Percentiles rank a stretch among this genome's conserved stretches.
Evolutionary conservation across 257 asterid species (phyloP).

Genomic region (Linderniella brevidens): DNA sequence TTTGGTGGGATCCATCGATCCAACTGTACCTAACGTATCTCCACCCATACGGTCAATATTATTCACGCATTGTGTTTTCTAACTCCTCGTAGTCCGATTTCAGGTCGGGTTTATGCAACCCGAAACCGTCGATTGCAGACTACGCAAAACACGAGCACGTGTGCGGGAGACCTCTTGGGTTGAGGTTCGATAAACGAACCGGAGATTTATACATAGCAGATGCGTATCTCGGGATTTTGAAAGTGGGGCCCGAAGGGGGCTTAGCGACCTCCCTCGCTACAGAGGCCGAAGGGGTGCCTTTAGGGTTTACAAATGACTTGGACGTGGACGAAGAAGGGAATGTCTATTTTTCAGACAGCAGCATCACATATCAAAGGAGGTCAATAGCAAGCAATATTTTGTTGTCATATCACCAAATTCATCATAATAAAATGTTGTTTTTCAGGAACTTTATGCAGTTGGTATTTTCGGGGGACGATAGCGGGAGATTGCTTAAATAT

Average conservation of each 20-base stretch:
- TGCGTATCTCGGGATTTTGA: constrained; percentile 88
- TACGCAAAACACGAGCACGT: constrained; percentile 75
- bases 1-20: too few species aligned
- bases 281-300: constrained; percentile 72
- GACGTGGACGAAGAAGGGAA: constrained; percentile 78
- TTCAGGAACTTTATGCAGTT: constrained; percentile 69
- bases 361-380: constrained; percentile 69
- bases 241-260: constrained; percentile 95
- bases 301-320: constrained; percentile 64
- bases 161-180: constrained; percentile 93
- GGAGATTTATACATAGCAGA: constrained; percentile 92
- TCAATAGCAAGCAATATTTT: constrained; percentile 6
- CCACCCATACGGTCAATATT: too few species aligned
- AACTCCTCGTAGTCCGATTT: constrained; percentile 5
- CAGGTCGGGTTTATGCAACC: constrained; percentile 65
- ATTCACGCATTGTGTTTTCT: background rate
- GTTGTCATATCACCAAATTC: background rate
- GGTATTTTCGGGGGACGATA: constrained; percentile 58
- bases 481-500: constrained; percentile 80
- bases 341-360: constrained; percentile 84
- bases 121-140: constrained; percentile 42
- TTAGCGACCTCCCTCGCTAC: constrained; percentile 53
- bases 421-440: constrained; percentile 9
- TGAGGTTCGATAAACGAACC: constrained; percentile 56
- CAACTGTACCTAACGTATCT: background rate